Base-by-base conservation (phyloP, 352 stramenopile genomes). In the Labyrinthula sp. region DNA sequence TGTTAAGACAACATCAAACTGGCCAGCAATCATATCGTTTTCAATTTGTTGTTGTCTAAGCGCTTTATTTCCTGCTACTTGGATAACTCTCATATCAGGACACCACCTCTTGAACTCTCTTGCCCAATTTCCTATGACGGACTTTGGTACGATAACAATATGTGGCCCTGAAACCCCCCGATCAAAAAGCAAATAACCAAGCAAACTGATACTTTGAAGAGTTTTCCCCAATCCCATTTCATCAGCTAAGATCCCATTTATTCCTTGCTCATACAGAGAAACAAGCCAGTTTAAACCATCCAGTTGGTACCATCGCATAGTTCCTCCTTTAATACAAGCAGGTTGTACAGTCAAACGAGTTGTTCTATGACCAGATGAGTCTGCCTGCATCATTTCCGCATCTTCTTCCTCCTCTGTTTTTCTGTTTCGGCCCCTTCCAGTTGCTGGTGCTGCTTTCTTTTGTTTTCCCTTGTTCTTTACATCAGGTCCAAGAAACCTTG, bases 201-300 rank as follows among this genome's bases (percentile, higher is more conserved):
- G 62, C 35, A 99, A 73, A 14, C 78, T 93, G 54, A 99, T 98
- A 25, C 73, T 93, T 68, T 98, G 88, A 17, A 98, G 68, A 2
- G 89, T 98, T 62, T 98, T 96, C 9, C 82, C 82, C 2, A 92
- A 67, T 15, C 79, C 78, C 79, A 88, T 88, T 40, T 88, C 76
- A 47, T 88, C 89, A 0, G 89, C 89, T 30, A 95, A 60, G 52
- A 95, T 96, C 26, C 91, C 89, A 65, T 98, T 98, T 37, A 99
- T 63, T 31, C 91, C 85, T 57, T 95, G 95, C 55, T 97, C 79
- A 37, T 94, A 89, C 21, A 98, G 69, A 30, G 89, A 87, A 37
- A 98, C 93, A 84, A 99, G 95, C 90, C 90, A 99, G 64, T 99
- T 94, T 31, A 99, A 62, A 17, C 87, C 88, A 47, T 94, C 82